Conservation (phyloP, 106 monocot genomes). For the Platanthera guangdongensis region DNA sequence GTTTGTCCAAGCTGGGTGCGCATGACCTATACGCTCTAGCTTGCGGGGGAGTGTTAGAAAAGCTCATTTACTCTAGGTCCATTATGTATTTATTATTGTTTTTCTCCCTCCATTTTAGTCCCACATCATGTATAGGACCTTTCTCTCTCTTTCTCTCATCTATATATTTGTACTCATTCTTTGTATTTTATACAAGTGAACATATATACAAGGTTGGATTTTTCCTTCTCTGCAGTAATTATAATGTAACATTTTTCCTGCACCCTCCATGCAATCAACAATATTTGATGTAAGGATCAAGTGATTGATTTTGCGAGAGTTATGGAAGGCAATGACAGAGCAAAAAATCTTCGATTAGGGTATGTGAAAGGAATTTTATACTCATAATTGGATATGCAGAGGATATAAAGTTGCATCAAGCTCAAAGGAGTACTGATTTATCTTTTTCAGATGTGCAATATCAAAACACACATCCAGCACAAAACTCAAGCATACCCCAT, state of each 20-base stretch:
- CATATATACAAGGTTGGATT: too few relatives aligned
- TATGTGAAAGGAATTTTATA: not conserved
- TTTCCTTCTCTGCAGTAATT: too few relatives aligned
- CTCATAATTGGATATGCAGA: not conserved
- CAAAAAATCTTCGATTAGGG: not conserved
- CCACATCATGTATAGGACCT: too few relatives aligned
- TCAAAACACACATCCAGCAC: not conserved
- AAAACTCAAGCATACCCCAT: not conserved
- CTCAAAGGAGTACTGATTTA: not conserved
- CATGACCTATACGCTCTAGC: too few relatives aligned
- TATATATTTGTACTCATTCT: too few relatives aligned
- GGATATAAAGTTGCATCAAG: not conserved
- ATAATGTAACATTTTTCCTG: not conserved
- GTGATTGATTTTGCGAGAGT: not conserved
- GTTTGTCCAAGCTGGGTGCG: too few relatives aligned
- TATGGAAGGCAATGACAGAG: not conserved
- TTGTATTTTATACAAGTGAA: too few relatives aligned
- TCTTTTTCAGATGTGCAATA: not conserved
- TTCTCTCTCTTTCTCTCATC: too few relatives aligned
- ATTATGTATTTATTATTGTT: too few relatives aligned
- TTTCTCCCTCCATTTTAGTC: too few relatives aligned
- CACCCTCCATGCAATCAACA: not conserved
- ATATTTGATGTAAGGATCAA: not conserved
- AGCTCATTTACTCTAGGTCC: too few relatives aligned
- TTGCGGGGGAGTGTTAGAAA: too few relatives aligned